Evolutionary conservation across 257 asterid genomes (phyloP).

Genomic region (Eustoma russellianum): DNA sequence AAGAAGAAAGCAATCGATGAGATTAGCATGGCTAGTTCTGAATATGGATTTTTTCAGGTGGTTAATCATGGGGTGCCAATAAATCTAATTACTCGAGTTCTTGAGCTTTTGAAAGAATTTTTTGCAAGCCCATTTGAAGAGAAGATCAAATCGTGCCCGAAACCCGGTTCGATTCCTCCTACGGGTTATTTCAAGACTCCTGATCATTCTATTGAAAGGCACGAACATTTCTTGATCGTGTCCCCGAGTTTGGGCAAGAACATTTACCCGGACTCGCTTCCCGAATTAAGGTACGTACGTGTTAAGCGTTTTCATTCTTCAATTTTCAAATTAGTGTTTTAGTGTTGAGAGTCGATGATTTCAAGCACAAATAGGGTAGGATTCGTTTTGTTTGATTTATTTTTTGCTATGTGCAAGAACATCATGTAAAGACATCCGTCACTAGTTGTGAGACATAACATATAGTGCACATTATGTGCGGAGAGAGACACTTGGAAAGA

Average conservation of each 20-base stretch:
- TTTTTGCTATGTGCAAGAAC: too few species aligned
- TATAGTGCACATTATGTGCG: too few species aligned
- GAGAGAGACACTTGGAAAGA: too few species aligned
- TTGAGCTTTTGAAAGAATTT: slow-evolving; percentile 22
- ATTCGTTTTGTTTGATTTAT: too few species aligned
- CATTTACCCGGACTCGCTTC: slow-evolving; percentile 14
- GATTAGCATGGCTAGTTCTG: slow-evolving; percentile 21
- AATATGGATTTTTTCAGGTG: slow-evolving; percentile 31
- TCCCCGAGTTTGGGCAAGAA: slow-evolving; percentile 22
- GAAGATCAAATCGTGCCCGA: slow-evolving; percentile 20
- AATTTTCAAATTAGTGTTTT: too few species aligned
- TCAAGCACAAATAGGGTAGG: too few species aligned
- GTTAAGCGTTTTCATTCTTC: too few species aligned
- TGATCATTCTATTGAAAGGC: slow-evolving; percentile 20
- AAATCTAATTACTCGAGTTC: slow-evolving; percentile 30
- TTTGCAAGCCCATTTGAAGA: slow-evolving; percentile 24
- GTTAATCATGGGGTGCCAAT: slow-evolving; percentile 33
- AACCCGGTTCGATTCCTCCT: slow-evolving; percentile 21
- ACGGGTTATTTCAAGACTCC: slow-evolving; percentile 36
- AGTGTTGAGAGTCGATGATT: too few species aligned
- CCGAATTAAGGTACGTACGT: slow-evolving; percentile 13
- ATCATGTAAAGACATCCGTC: too few species aligned
- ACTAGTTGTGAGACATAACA: too few species aligned
- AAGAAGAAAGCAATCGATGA: slow-evolving; percentile 17
- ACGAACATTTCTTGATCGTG: slow-evolving; percentile 36